Evolutionary conservation across 139 green algal species (phyloP).

Genomic region (Auxenochlorella pyrenoidosa): DNA sequence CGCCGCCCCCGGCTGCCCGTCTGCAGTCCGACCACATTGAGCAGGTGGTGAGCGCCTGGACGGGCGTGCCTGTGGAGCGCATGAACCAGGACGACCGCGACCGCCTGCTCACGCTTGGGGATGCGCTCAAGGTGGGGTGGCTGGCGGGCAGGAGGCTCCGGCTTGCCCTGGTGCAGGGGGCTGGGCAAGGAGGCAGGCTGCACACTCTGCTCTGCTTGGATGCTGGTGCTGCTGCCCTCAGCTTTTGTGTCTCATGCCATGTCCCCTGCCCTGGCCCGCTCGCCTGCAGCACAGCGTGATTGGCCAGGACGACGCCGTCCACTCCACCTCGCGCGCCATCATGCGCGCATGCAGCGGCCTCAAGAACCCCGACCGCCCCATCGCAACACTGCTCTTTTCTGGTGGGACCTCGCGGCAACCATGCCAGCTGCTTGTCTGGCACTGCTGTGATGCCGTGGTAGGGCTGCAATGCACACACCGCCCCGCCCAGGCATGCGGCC

Average conservation of each 20-base stretch:
- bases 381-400: slow-evolving; percentile 80
- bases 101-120: slow-evolving; percentile 63
- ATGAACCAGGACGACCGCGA: slow-evolving; percentile 70
- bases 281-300: slow-evolving; percentile 61
- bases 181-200: too few species aligned
- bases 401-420: slow-evolving; percentile 16
- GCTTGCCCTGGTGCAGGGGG: background rate
- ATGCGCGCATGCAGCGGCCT: slow-evolving; percentile 66
- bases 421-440: too few species aligned
- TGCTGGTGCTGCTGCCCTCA: background rate
- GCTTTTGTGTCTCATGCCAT: background rate
- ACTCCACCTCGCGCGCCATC: slow-evolving; percentile 65
- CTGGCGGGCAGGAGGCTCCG: slow-evolving; percentile 5
- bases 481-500: too few species aligned
- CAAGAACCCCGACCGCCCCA: slow-evolving; percentile 69
- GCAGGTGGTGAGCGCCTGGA: slow-evolving; percentile 83
- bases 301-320: slow-evolving; percentile 78
- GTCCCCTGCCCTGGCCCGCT: slow-evolving; percentile 6
- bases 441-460: too few species aligned
- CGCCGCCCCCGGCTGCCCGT: too few species aligned
- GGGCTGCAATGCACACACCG: too few species aligned
- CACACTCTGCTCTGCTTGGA: too few species aligned
- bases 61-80: slow-evolving; percentile 71
- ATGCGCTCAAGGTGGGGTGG: slow-evolving; percentile 57
- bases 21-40: slow-evolving; percentile 81